Conservation (phyloP, 2,329 filamentous ascomycete species). For the Monosporascus sp. region DNA sequence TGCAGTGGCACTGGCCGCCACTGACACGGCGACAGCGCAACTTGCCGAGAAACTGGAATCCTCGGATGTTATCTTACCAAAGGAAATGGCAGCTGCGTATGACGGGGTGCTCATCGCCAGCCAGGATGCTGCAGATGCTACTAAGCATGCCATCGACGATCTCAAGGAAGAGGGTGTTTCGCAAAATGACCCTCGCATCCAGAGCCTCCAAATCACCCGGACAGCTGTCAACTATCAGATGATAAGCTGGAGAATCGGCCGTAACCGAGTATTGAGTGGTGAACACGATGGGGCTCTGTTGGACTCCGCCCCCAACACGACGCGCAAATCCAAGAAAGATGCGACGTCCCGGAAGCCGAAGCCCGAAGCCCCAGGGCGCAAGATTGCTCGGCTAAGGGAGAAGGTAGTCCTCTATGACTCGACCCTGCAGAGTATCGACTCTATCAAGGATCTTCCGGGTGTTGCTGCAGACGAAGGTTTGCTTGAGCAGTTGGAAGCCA, state of each 20-base stretch:
- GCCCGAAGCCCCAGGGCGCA: slow-evolving; percentile 63
- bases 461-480: slow-evolving; percentile 79
- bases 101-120: slow-evolving; percentile 85
- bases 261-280: slow-evolving; percentile 87
- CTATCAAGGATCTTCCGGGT: slow-evolving; percentile 82
- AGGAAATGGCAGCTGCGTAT: slow-evolving; percentile 78
- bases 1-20: slow-evolving; percentile 72
- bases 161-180: slow-evolving; percentile 76
- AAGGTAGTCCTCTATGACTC: slow-evolving; percentile 87
- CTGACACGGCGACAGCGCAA: slow-evolving; percentile 48
- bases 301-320: slow-evolving; percentile 39
- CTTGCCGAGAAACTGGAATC: slow-evolving; percentile 44
- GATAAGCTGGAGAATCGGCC: slow-evolving; percentile 89
- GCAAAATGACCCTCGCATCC: slow-evolving; percentile 80
- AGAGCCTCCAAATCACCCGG: slow-evolving; percentile 84
- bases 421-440: slow-evolving; percentile 83
- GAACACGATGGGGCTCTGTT: slow-evolving; percentile 67
- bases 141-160: slow-evolving; percentile 90
- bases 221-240: slow-evolving; percentile 93
- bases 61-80: slow-evolving; percentile 40
- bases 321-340: slow-evolving; percentile 50
- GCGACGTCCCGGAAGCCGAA: slow-evolving; percentile 36
- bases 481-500: slow-evolving; percentile 70
- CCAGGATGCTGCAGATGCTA: slow-evolving; percentile 90
- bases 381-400: slow-evolving; percentile 76